A percentile compares a stretch with the other conserved stretches of the same genome.
Evolutionary conservation across 208 protist genomes (phyloP).

Genomic region (Crithidia thermophila): DNA sequence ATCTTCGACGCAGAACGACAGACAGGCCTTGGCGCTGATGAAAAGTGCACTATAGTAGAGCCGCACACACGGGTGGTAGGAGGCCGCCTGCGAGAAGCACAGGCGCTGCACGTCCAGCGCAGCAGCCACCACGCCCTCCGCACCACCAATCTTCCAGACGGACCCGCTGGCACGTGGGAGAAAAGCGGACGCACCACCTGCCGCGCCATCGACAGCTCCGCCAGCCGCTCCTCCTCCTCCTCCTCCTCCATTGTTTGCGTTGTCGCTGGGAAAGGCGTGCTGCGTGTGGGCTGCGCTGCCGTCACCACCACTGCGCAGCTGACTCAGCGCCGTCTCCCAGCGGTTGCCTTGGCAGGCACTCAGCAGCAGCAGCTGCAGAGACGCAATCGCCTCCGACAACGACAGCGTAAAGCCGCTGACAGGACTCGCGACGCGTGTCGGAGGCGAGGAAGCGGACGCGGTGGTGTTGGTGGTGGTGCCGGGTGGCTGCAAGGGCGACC

Average conservation of each 20-base stretch:
- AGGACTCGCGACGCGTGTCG: background rate
- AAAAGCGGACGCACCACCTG: background rate
- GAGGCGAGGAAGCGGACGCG: background rate
- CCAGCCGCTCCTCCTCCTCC: background rate
- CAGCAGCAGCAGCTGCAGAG: conserved; percentile 76
- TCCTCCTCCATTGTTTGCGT: background rate
- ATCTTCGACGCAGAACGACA: conserved; percentile 22
- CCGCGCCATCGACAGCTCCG: background rate
- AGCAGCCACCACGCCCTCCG: conserved; percentile 10
- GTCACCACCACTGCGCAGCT: conserved; percentile 16
- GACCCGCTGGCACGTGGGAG: background rate
- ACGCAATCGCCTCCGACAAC: conserved; percentile 60
- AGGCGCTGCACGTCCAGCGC: conserved; percentile 32
- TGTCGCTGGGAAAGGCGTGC: no score
- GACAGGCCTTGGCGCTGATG: conserved; percentile 19
- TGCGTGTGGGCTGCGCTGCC: no score
- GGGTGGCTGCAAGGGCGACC: background rate
- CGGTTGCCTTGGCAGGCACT: conserved; percentile 52
- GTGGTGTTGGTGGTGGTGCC: background rate
- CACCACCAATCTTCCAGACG: no score
- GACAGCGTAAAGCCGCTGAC: conserved; percentile 16
- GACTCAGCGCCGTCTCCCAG: conserved; percentile 29
- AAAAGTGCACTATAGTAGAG: conserved; percentile 49
- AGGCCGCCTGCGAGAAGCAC: conserved; percentile 35
- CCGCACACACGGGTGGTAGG: conserved; percentile 33